Evolutionary conservation across 306 rosid species (phyloP).

Genomic region (Sophora flavescens): DNA sequence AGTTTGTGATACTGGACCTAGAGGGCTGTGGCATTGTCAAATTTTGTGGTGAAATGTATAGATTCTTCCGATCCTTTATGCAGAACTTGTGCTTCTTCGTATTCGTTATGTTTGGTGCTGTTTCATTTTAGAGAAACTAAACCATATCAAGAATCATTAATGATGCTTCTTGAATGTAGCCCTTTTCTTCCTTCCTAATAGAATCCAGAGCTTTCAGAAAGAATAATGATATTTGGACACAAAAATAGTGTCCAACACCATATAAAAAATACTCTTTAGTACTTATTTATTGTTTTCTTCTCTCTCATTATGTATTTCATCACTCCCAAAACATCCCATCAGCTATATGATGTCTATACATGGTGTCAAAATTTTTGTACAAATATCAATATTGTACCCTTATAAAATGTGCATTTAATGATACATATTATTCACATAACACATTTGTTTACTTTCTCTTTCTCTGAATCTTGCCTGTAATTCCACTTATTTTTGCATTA

Average conservation of each 20-base stretch:
- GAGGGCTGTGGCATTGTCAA: not conserved
- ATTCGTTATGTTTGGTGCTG: not conserved
- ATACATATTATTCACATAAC: slow-evolving; percentile 28
- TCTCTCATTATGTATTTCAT: too few relatives aligned
- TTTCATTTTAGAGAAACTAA: slow-evolving; percentile 8
- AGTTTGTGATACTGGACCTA: not conserved
- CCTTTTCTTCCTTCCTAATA: not conserved
- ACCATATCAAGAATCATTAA: not conserved
- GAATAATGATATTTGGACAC: too few relatives aligned
- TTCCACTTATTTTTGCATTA: slow-evolving; percentile 35
- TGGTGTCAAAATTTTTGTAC: too few relatives aligned
- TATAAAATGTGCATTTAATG: not conserved
- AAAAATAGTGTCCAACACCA: too few relatives aligned
- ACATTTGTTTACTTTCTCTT: slow-evolving; percentile 20
- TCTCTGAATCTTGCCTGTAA: not conserved
- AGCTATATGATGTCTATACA: too few relatives aligned
- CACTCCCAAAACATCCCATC: too few relatives aligned
- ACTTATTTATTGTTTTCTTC: too few relatives aligned
- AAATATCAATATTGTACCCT: too few relatives aligned
- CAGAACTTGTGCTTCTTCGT: not conserved
- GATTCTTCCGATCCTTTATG: slow-evolving; percentile 4
- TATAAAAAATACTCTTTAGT: too few relatives aligned
- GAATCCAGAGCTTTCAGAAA: not conserved
- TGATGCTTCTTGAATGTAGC: not conserved
- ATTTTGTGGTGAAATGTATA: not conserved